Conservation (phyloP, 257 asterid genomes). For the Eucommia ulmoides region DNA sequence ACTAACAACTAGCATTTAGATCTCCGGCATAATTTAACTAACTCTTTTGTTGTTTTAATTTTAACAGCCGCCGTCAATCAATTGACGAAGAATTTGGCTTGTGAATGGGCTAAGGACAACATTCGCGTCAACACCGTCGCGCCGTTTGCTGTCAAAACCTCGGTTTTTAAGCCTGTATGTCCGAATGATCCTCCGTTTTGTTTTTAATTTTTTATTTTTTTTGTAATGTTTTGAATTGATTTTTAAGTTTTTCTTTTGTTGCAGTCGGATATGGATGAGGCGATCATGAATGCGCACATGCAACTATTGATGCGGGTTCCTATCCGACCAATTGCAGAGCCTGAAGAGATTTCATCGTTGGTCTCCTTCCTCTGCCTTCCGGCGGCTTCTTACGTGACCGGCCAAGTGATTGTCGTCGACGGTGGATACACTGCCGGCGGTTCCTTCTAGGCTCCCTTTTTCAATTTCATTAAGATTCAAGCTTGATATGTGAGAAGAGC, state of each 20-base stretch:
- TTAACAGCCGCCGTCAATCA: neutral
- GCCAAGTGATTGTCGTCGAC: neutral
- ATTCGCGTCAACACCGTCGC: neutral
- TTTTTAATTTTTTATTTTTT: neutral
- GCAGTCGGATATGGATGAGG: neutral
- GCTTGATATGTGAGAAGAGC: too few species aligned
- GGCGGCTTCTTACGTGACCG: neutral
- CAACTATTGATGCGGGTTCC: neutral
- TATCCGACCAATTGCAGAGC: neutral
- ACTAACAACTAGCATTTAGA: too few species aligned
- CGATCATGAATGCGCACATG: neutral
- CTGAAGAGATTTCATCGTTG: neutral
- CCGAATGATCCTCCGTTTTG: neutral
- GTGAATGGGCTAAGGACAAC: neutral
- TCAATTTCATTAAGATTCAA: too few species aligned
- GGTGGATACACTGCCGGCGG: constrained; percentile 1
- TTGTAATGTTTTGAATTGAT: neutral
- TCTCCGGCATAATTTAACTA: neutral
- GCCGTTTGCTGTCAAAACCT: neutral
- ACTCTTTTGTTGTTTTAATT: neutral
- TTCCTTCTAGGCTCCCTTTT: neutral
- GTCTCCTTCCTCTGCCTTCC: neutral
- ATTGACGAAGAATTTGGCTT: neutral
- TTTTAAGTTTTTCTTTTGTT: neutral
- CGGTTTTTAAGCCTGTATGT: neutral